A percentile compares a stretch with the other conserved stretches of the same genome.
Conservation (phyloP, 768 basidiomycete species). For the Hemileccinum rubropunctum region DNA sequence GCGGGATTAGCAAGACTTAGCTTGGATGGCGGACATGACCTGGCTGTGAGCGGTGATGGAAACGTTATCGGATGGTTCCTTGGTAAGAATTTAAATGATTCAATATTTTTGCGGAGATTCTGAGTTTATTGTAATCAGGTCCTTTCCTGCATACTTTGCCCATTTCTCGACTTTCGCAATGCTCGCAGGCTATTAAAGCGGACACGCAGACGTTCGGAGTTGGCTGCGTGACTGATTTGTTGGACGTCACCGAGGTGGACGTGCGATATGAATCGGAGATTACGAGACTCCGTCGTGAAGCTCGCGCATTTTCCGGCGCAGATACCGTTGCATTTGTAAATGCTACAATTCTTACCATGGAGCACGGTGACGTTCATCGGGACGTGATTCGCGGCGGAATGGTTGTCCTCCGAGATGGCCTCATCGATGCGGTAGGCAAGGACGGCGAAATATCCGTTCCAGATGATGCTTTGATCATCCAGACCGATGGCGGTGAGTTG, state of each 20-base stretch:
- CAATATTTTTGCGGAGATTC: neutral
- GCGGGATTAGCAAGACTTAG: slow-evolving; percentile 59
- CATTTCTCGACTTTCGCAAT: slow-evolving; percentile 48
- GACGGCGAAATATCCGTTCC: slow-evolving; percentile 34
- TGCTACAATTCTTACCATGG: slow-evolving; percentile 71
- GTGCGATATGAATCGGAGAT: slow-evolving; percentile 63
- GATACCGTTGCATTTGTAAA: slow-evolving; percentile 61
- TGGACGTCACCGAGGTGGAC: slow-evolving; percentile 58
- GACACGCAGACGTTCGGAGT: slow-evolving; percentile 61
- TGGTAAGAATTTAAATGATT: slow-evolving; percentile 38
- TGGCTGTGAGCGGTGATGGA: slow-evolving; percentile 63
- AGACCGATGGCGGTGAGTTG: slow-evolving; percentile 59
- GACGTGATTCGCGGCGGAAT: slow-evolving; percentile 56
- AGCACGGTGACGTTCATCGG: slow-evolving; percentile 42
- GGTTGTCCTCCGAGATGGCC: slow-evolving; percentile 52
- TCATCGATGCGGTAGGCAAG: slow-evolving; percentile 50
- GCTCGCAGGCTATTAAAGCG: slow-evolving; percentile 44
- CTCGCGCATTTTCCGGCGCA: slow-evolving; percentile 21
- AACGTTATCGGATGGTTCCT: slow-evolving; percentile 71
- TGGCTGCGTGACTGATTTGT: slow-evolving; percentile 51
- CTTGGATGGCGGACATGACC: slow-evolving; percentile 70
- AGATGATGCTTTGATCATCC: slow-evolving; percentile 43
- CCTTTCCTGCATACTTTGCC: slow-evolving; percentile 51
- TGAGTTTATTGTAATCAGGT: slow-evolving; percentile 9
- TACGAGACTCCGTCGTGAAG: slow-evolving; percentile 54